Percentiles rank a stretch among this genome's conserved stretches.
Evolutionary conservation across 768 basidiomycete genomes (phyloP).

Genomic region (Pleurotus ostreatus): DNA sequence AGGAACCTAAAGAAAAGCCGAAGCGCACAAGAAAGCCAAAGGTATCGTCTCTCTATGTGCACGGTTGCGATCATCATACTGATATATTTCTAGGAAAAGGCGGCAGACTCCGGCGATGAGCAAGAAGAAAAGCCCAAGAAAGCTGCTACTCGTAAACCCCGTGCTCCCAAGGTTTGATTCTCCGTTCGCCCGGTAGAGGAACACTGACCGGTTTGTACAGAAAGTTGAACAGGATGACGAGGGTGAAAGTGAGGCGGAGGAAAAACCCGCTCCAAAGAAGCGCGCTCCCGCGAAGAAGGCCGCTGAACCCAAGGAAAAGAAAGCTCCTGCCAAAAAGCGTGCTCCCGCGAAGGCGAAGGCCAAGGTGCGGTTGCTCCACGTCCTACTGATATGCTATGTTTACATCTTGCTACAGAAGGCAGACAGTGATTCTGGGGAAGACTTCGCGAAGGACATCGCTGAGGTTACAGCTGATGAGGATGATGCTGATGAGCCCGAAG

Average conservation of each 20-base stretch:
- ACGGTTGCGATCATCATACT: no score
- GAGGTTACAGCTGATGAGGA: conserved; percentile 29
- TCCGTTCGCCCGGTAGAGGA: conserved; percentile 13
- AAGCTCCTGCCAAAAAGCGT: conserved; percentile 38
- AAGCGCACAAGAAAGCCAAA: conserved; percentile 20
- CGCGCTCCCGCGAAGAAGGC: conserved; percentile 27
- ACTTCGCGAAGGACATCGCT: conserved; percentile 37
- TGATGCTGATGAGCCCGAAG: conserved; percentile 32
- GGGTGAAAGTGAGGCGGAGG: conserved; percentile 17
- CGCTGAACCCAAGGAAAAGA: conserved; percentile 31
- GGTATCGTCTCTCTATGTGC: neutral
- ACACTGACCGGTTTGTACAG: neutral
- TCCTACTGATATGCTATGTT: neutral
- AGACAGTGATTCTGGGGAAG: conserved; percentile 39
- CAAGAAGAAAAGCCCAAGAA: conserved; percentile 24
- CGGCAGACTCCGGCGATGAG: conserved; percentile 22
- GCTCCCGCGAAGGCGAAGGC: conserved; percentile 33
- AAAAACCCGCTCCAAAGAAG: conserved; percentile 34
- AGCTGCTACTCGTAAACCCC: conserved; percentile 15
- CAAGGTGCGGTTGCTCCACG: neutral
- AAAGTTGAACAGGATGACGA: conserved; percentile 31
- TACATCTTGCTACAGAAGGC: conserved; percentile 20
- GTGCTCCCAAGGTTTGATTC: conserved; percentile 18
- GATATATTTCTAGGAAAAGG: conserved; percentile 12
- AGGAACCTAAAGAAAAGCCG: conserved; percentile 22